Evolutionary conservation across 768 basidiomycete species (phyloP).

Genomic region (Trichaptum fuscoviolaceum): DNA sequence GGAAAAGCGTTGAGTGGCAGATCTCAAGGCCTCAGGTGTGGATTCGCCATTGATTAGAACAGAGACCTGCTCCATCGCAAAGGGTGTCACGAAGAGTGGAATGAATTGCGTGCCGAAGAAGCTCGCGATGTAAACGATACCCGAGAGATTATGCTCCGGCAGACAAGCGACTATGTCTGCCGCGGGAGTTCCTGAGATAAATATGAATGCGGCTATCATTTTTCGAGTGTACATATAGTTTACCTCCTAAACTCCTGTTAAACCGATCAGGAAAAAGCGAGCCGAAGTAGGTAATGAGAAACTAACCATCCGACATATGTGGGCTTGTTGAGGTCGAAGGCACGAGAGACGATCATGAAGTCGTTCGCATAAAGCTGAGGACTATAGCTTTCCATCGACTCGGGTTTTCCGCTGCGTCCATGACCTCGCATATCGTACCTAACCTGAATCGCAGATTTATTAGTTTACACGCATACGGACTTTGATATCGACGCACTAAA

Average conservation of each 20-base stretch:
- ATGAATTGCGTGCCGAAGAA: not conserved
- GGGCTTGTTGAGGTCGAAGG: conserved; percentile 17
- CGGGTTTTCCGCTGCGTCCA: not conserved
- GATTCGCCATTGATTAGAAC: not conserved
- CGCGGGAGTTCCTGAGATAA: not conserved
- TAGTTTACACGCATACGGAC: not conserved
- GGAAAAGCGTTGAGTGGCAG: not conserved
- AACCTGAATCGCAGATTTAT: not conserved
- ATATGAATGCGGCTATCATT: not conserved
- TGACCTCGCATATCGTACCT: not conserved
- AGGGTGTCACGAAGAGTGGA: not conserved
- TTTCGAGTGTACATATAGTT: not conserved
- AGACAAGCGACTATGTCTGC: not conserved
- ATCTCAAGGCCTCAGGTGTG: not conserved
- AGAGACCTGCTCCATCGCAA: not conserved
- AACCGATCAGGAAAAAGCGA: no score
- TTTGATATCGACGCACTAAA: conserved; percentile 12
- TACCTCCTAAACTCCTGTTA: not conserved
- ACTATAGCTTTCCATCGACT: conserved; percentile 10
- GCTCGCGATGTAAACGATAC: not conserved
- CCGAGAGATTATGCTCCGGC: not conserved
- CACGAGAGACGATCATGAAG: conserved; percentile 16
- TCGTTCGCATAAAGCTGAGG: conserved; percentile 17
- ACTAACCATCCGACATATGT: conserved; percentile 18
- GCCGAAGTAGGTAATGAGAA: no score